phyloP scores from a whole-genome alignment of 1,284 basidiomycete species.

The Termitomyces sp. region DNA sequence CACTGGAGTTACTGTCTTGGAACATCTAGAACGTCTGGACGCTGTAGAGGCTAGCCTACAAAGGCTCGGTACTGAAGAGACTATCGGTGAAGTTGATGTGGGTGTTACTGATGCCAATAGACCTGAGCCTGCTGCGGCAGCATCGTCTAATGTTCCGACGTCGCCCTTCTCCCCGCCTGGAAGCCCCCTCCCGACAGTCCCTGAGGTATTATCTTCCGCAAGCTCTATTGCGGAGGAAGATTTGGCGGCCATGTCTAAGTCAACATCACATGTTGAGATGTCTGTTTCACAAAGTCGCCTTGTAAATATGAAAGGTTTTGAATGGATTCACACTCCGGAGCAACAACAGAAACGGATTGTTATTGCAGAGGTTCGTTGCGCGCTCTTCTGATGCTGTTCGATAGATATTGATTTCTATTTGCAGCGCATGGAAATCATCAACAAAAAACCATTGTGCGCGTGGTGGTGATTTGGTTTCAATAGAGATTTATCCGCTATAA shows the following conservation, averaged over 20 bases:
- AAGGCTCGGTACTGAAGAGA: constrained; percentile 55
- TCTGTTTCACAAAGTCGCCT: constrained; percentile 38
- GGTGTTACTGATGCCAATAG: constrained; percentile 40
- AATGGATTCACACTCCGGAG: constrained; percentile 62
- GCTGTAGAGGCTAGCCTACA: constrained; percentile 75
- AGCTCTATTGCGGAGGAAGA: constrained; percentile 66
- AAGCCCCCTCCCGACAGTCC: constrained; percentile 51
- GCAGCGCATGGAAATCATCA: constrained; percentile 69
- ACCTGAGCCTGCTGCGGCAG: constrained; percentile 14
- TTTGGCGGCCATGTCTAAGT: constrained; percentile 67
- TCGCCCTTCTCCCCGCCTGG: constrained; percentile 46
- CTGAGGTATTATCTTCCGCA: constrained; percentile 43
- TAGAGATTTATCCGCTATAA: constrained; percentile 12
- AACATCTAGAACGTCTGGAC: constrained; percentile 77
- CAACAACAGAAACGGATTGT: constrained; percentile 51
- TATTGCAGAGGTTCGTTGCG: constrained; percentile 59
- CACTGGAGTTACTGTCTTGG: constrained; percentile 74
- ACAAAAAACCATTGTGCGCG: constrained; percentile 60
- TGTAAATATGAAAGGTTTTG: constrained; percentile 46
- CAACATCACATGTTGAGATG: constrained; percentile 61
- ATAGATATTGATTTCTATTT: constrained; percentile 3
- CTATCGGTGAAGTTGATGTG: constrained; percentile 43
- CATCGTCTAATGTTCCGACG: constrained; percentile 26
- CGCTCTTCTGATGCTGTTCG: constrained; percentile 2
- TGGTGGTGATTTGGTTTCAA: constrained; percentile 49